Evolutionary conservation across 331 rosid genomes (phyloP), one percentile per base, ranked within the genome.

Genomic region (Pyrus hybrid): DNA sequence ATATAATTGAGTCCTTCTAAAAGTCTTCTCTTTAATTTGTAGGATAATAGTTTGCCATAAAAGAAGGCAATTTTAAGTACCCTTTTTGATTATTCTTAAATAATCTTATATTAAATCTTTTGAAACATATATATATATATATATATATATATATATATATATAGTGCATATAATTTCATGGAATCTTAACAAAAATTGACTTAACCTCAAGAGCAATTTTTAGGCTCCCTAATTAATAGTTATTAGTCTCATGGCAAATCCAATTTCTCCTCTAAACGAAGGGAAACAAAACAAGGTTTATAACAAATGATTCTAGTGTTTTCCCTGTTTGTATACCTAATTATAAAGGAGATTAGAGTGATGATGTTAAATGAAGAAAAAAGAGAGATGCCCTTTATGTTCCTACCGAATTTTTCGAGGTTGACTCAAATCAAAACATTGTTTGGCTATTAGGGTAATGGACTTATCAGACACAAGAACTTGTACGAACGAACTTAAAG

Each of bases 381-480:
- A 9, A 66, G 28, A 66, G 8, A n/a, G 49, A 32, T 16, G 8
- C 47, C 20, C 33, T 10, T 67, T 72, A 32, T 69, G 70, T 74
- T 74, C 76, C 71, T 23, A 68, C 73, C 23, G 70, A 63, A 74
- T 67, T 69, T 11, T 17, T 57, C 72, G 51, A 81, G 32, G 32
- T 71, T 83, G 79, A 77, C 81, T 76, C 11, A 41, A 62, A 17
- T 18, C 23, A 70, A 63, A 64, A 77, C 64, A 79, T 25, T 56
- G 71, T 75, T 78, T 70, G 45, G 29, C 9, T 41, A 68, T 17
- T 20, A 71, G 64, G 47, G 76, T 28, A 54, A 60, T 57, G 49
- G 58, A 45, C 71, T 30, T 26, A 20, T 61, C 22, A 80, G 74
- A 73, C 16, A 67, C 6, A 79, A 35, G 18, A n/a, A 51, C 18